Base-by-base conservation (phyloP, 179 eudicot genomes). In the Silene coronaria region DNA sequence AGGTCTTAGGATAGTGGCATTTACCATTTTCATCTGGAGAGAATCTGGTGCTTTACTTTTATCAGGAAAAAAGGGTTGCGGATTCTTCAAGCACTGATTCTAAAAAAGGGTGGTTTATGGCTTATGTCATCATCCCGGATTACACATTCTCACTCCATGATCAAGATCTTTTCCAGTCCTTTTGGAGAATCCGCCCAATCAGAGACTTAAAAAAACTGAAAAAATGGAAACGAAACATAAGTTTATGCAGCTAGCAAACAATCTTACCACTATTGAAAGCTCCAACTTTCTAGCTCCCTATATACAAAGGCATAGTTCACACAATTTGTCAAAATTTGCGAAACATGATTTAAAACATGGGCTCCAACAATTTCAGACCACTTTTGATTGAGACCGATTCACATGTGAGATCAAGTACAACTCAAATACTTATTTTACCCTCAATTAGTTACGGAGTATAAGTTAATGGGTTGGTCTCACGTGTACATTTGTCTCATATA, bases 31-130 rank as follows among this genome's bases (percentile, higher is more conserved):
- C 68, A 64, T 27, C 68, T 1, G 28, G 45, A 64, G 42, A n/a
- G 68, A 64, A 64, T 64, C 8, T 13, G 42, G 68, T 64, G 68
- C 68, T 38, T 64, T 64, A 64, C 68, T 64, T 64, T 30, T 64
- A 38, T 64, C 22, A 30, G 32, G 32, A 64, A 13, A 19, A 16
- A 36, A 64, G 30, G 42, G 68, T 21, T 9, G 17, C 10, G 16
- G n/a, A 28, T 64, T 64, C 21, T 14, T 64, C 32, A 64, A 28
- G 38, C 68, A 28, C 42, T 64, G 45, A 64, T 64, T 28, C 22
- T 64, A 30, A 64, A 64, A 14, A 28, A 1, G 38, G 3, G n/a
- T 60, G 64, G 64, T 6, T 26, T 63, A 26, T 13, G 30, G 36
- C 38, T 14, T 64, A 64, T 64, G 28, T 64, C 13, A 64, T 23